Evolutionary conservation across 208 protist species (phyloP), one percentile per base, ranked within the genome.

Genomic region (Trypanosoma rangeli): DNA sequence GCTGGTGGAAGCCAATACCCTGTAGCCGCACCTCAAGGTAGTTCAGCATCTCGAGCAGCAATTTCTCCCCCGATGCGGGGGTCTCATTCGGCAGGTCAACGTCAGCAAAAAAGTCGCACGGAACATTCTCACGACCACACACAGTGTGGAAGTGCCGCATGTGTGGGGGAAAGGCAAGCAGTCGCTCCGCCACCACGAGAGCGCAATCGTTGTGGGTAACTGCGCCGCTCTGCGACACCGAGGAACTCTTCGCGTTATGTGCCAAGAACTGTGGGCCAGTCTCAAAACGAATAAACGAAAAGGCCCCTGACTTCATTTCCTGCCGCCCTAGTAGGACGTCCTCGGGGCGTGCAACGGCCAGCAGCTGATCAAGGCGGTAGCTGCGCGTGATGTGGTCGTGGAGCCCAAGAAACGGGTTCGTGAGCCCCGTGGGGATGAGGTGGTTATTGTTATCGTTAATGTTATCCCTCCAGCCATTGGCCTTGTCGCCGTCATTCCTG

Each of bases 81-180:
- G 71, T 78, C 56, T 72, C 80, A 56, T 81, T 82, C 12, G 78
- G 84, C 9, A 94, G 67, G 44, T 94, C 89, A 46, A 94, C 68
- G 69, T 94, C 89, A 0, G 84, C 89, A 61, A 81, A 94, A 70
- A 94, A 94, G 74, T 94, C 89, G 62, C 89, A 94, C 37, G 89
- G 89, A 33, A 94, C 84, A 62, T 83, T 70, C 50, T 89, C 77
- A n/a, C 89, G 89, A 22, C 89, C 84, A 58, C 84, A 87, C 16
- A 94, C 60, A 33, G 82, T 65, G 53, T 94, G 89, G 68, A 91
- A 92, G 48, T 92, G 81, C 2, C 84, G 79, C 29, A 84, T 59
- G 52, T 74, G 49, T 60, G 82, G 83, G 12, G 89, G 84, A 61
- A 94, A 92, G 24, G 86, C 71, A 58, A 94, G 66, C 52, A 94